Evolutionary conservation across 2,329 filamentous ascomycete species (phyloP).

Genomic region (Zasmidium citrigriseum): DNA sequence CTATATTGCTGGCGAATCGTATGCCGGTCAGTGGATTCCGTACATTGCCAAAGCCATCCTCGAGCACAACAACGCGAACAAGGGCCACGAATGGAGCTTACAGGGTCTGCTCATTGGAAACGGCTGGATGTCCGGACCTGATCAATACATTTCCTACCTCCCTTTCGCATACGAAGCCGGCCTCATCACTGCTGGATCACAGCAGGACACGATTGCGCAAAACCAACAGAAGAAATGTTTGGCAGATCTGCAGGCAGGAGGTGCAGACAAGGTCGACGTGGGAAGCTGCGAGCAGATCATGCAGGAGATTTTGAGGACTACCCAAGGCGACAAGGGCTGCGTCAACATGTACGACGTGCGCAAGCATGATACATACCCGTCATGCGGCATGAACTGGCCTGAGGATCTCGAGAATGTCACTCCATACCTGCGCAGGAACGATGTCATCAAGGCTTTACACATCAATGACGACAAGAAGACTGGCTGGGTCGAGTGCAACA

Average conservation of each 20-base stretch:
- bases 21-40: constrained; percentile 93
- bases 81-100: constrained; percentile 68
- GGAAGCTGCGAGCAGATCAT: constrained; percentile 75
- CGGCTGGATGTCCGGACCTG: constrained; percentile 88
- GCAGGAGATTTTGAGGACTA: constrained; percentile 68
- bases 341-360: constrained; percentile 98
- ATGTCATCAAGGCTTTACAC: constrained; percentile 79
- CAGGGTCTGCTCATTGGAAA: constrained; percentile 91
- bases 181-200: constrained; percentile 68
- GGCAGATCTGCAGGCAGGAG: constrained; percentile 59
- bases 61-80: constrained; percentile 71
- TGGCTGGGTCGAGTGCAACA: constrained; percentile 90
- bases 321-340: constrained; percentile 62
- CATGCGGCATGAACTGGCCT: constrained; percentile 98
- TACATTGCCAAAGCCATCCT: constrained; percentile 93
- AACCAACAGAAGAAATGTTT: constrained; percentile 69
- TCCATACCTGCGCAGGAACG: constrained; percentile 79
- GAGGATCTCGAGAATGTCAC: constrained; percentile 76
- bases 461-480: constrained; percentile 78
- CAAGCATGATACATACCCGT: constrained; percentile 74
- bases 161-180: constrained; percentile 76
- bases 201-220: constrained; percentile 68
- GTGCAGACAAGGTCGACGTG: constrained; percentile 65
- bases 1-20: constrained; percentile 94
- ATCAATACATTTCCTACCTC: constrained; percentile 89